These are phyloP conservation scores for Micromonas commoda DNA, from an alignment of 139 green algal species.

Conservation along the genomic window DNA sequence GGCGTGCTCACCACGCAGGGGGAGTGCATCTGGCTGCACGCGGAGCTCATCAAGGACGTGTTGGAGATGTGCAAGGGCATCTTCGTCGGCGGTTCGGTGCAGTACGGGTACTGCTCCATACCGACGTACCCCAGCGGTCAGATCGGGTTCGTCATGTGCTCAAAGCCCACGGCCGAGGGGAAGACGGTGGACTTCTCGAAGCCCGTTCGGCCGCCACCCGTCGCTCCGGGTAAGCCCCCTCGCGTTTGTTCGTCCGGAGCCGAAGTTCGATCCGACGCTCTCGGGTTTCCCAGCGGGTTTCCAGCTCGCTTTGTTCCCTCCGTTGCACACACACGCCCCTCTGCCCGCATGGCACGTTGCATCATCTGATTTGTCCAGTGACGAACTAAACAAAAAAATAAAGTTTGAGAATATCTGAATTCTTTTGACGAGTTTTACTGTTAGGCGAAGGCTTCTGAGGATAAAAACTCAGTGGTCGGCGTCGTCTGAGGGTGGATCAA, in stretches of 20 bases:
- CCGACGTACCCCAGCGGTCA: slow-evolving; percentile 91
- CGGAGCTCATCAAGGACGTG: slow-evolving; percentile 89
- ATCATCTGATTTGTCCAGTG: too few relatives aligned
- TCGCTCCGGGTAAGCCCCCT: not conserved
- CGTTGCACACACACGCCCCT: too few relatives aligned
- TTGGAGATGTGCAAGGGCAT: slow-evolving; percentile 76
- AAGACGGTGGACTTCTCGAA: slow-evolving; percentile 14
- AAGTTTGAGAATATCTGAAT: not conserved
- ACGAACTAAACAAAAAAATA: too few relatives aligned
- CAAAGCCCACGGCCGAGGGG: slow-evolving; percentile 55
- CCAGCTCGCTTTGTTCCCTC: too few relatives aligned
- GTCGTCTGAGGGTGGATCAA: too few relatives aligned
- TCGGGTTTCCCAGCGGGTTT: too few relatives aligned
- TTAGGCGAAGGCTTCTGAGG: slow-evolving; percentile 11
- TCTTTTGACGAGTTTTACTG: slow-evolving; percentile 15
- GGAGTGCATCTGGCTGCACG: slow-evolving; percentile 89
- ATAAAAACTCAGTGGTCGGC: too few relatives aligned
- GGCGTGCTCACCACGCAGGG: slow-evolving; percentile 91
- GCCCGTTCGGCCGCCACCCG: not conserved
- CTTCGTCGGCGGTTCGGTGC: slow-evolving; percentile 74
- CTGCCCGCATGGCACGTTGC: too few relatives aligned
- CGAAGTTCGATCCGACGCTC: not conserved
- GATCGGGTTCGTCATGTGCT: slow-evolving; percentile 97
- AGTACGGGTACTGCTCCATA: slow-evolving; percentile 93
- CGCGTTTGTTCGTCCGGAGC: not conserved